Evolutionary conservation across 768 basidiomycete species (phyloP).

Genomic region (Cystobasidium onofrii): DNA sequence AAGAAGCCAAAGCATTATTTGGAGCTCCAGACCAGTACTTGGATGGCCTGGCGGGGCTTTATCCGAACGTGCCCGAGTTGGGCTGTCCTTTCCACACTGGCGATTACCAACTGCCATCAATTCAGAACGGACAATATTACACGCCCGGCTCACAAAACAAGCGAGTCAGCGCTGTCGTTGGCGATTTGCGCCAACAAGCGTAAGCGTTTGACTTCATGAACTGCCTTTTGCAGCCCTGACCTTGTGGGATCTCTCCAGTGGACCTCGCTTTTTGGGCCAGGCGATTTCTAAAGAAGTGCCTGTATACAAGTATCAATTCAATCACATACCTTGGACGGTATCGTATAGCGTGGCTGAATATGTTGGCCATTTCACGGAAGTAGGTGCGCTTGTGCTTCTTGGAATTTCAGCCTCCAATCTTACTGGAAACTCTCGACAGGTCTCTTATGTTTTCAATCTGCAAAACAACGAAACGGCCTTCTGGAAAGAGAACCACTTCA

Average conservation of each 20-base stretch:
- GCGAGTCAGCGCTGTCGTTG: background rate
- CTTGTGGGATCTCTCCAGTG: too few relatives aligned
- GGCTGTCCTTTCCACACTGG: slow-evolving; percentile 15
- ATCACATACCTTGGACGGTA: background rate
- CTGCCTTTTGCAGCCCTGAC: too few relatives aligned
- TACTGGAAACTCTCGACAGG: background rate
- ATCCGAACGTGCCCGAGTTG: background rate
- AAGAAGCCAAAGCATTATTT: background rate
- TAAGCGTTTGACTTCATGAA: too few relatives aligned
- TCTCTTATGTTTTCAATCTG: background rate
- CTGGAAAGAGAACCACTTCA: background rate
- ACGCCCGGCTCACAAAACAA: background rate
- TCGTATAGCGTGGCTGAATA: background rate
- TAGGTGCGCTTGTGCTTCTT: background rate
- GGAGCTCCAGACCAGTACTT: background rate
- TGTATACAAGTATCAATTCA: background rate
- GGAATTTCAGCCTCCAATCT: too few relatives aligned
- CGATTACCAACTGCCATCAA: background rate
- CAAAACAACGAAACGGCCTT: background rate
- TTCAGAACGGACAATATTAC: background rate
- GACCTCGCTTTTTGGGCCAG: background rate
- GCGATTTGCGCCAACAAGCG: background rate
- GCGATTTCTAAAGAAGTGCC: background rate
- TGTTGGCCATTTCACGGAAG: background rate
- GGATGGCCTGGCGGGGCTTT: background rate